Evolutionary conservation across 495 filamentous ascomycete species (phyloP).

Genomic region (Hyaloscypha hepaticicola): DNA sequence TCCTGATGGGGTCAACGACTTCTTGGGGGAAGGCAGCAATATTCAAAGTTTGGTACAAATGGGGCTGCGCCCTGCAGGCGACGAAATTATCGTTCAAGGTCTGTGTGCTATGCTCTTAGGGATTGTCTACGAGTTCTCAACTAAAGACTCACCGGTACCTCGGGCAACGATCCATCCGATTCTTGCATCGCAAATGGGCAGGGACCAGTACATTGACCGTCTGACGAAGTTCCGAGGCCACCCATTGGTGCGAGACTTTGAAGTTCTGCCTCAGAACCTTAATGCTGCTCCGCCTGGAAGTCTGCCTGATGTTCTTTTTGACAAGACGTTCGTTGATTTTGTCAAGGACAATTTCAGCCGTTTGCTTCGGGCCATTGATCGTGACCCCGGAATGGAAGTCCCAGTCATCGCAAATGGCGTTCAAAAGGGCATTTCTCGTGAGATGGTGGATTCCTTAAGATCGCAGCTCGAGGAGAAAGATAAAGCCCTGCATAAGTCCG

Average conservation of each 20-base stretch:
- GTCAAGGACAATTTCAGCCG: conserved; percentile 94
- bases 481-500: conserved; percentile 63
- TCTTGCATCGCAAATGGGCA: conserved; percentile 73
- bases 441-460: conserved; percentile 80
- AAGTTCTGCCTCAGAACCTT: conserved; percentile 73
- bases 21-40: conserved; percentile 91
- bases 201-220: conserved; percentile 86
- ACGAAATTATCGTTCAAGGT: conserved; percentile 69
- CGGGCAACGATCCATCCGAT: conserved; percentile 79
- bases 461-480: conserved; percentile 72
- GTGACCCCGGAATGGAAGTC: conserved; percentile 84
- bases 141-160: conserved; percentile 90
- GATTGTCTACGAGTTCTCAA: conserved; percentile 95
- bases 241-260: conserved; percentile 87
- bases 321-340: conserved; percentile 86
- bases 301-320: conserved; percentile 83
- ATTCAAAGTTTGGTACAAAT: conserved; percentile 75
- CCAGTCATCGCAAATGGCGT: conserved; percentile 74
- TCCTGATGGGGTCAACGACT: conserved; percentile 86
- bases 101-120: conserved; percentile 82
- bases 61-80: conserved; percentile 57
- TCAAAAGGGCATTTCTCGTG: conserved; percentile 78
- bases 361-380: conserved; percentile 81
- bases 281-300: conserved; percentile 53
- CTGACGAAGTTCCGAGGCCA: conserved; percentile 75